phyloP scores from a whole-genome alignment of 371 early-diverging fungal genomes.

The Batkoa obscura region DNA sequence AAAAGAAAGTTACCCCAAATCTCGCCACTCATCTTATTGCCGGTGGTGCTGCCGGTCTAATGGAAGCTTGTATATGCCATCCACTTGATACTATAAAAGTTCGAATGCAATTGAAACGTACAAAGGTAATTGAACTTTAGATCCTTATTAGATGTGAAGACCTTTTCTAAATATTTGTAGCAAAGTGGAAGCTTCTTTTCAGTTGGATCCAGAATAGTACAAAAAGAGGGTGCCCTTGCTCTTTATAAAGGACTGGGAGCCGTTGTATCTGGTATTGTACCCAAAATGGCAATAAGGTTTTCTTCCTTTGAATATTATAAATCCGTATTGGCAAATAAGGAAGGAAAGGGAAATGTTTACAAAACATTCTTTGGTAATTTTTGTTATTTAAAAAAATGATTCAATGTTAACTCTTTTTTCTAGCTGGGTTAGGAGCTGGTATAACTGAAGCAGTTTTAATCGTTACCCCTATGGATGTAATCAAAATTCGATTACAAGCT shows the following conservation, averaged over 20 bases:
- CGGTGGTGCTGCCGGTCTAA: conserved; percentile 86
- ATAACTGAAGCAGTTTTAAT: conserved; percentile 88
- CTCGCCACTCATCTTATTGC: conserved; percentile 57
- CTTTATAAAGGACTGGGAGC: conserved; percentile 96
- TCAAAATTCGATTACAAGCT: conserved; percentile 93
- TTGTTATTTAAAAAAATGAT: neutral
- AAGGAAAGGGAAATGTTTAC: conserved; percentile 43
- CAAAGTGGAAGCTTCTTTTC: conserved; percentile 47
- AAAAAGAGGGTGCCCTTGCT: conserved; percentile 72
- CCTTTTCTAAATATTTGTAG: conserved; percentile 11
- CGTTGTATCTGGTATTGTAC: conserved; percentile 92
- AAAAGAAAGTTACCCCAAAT: neutral
- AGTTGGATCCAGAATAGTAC: conserved; percentile 66
- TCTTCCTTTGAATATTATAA: conserved; percentile 91
- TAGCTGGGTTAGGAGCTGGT: conserved; percentile 90
- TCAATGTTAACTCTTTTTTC: neutral
- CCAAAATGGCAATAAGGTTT: conserved; percentile 97
- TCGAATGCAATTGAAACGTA: conserved; percentile 56
- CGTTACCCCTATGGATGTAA: conserved; percentile 96
- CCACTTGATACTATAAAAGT: conserved; percentile 97
- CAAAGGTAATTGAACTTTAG: conserved; percentile 12
- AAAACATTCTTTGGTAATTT: conserved; percentile 61
- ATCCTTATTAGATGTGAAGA: neutral
- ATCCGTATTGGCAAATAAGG: conserved; percentile 41
- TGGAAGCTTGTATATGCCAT: conserved; percentile 85